A percentile compares a stretch with the other conserved stretches of the same genome.
These are phyloP conservation scores for Cordyceps javanica DNA, from an alignment of 2,329 filamentous ascomycete species.

Conservation along the genomic window DNA sequence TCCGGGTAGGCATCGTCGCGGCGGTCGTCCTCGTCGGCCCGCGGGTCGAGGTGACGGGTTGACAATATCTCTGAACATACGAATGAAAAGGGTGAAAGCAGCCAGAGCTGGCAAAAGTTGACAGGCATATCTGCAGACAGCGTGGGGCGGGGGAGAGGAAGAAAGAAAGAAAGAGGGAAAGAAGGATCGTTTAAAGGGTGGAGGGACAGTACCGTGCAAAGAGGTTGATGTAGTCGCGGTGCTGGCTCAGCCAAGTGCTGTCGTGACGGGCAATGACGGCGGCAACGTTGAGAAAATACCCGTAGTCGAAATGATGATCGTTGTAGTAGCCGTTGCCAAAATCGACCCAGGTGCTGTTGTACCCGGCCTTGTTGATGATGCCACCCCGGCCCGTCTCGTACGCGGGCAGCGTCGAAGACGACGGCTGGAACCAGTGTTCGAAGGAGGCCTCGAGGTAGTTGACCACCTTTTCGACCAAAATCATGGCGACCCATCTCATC, in stretches of 20 bases:
- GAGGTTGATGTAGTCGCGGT: conserved; percentile 21
- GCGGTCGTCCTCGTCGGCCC: conserved; percentile 15
- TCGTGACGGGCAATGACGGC: conserved; percentile 23
- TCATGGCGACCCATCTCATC: conserved; percentile 18
- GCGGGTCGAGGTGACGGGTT: conserved; percentile 22
- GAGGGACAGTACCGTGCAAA: conserved; percentile 16
- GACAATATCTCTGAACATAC: conserved; percentile 20
- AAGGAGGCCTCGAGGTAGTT: conserved; percentile 20
- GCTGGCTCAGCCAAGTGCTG: conserved; percentile 17
- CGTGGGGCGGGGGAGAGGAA: too few relatives aligned
- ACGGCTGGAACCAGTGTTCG: conserved; percentile 19
- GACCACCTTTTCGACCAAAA: conserved; percentile 17
- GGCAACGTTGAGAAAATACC: conserved; percentile 21
- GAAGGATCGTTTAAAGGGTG: background rate
- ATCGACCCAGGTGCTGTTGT: conserved; percentile 17
- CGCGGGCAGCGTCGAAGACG: conserved; percentile 14
- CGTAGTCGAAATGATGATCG: conserved; percentile 26
- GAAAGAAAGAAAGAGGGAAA: background rate
- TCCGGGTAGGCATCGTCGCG: conserved; percentile 22
- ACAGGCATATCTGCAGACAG: too few relatives aligned
- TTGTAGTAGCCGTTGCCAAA: conserved; percentile 25
- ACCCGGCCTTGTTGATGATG: conserved; percentile 19
- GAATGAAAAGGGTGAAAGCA: too few relatives aligned
- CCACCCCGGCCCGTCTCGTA: conserved; percentile 22
- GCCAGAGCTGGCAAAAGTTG: too few relatives aligned